Base-by-base conservation (phyloP, 2,329 filamentous ascomycete species). In the Whalleya microplaca region DNA sequence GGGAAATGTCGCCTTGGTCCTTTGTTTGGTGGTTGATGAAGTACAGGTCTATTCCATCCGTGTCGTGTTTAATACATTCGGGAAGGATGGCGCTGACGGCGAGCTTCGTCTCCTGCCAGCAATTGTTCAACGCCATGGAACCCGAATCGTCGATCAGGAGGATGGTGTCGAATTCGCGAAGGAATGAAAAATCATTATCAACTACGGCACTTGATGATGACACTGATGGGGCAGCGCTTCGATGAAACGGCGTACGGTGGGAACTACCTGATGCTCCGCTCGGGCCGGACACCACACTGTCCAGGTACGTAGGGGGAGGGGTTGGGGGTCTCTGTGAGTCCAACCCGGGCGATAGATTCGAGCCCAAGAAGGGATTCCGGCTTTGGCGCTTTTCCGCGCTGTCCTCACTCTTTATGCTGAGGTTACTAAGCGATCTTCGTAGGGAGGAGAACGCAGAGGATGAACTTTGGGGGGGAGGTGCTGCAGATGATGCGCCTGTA, bases 81-180 rank as follows among this genome's bases (percentile, higher is more conserved):
- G 91, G 91, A 0, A 91, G 84, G 67, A 98, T 92, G 46, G 85
- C 80, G 29, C 81, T 76, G 2, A 98, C 82, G 1, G 89, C 91
- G 8, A 82, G 77, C 21, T 81, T 76, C 0, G 91, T 90, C 72
- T 97, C 90, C 12, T 76, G 73, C 94, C 94, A 98, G 20, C 81
- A 83, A 4, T 40, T 37, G n/a, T n/a, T 77, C 70, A 16, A 89
- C 91, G 1, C 79, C 94, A 98, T 98, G 65, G 89, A 93, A 4
- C 86, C 85, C n/a, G 88, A 92, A 77, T 98, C 94, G 70, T 98
- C 94, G 69, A 98, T 91, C 1, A 98, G 76, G 71, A 98, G 93
- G 53, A 94, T 76, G 29, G 92, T 97, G 75, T 98, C 92, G 70
- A 96, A 97, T 16, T 80, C 80, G 42, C 76, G 72, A 4, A 98